Base-by-base conservation (phyloP, 371 early-diverging fungal genomes). In the Syncephalis fuscata region DNA sequence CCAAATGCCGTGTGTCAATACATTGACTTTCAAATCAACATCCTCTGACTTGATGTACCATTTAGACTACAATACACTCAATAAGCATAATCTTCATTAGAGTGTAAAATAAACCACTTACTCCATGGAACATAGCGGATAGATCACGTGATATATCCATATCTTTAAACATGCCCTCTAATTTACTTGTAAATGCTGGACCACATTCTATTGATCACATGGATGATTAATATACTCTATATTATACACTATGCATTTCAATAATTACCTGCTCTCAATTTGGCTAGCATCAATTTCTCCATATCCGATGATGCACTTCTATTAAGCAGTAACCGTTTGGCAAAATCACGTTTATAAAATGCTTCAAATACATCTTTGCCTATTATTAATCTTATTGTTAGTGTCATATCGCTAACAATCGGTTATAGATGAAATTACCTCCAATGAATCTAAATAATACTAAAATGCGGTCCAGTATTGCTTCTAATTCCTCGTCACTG, bases 161-260 rank as follows among this genome's bases (percentile, higher is more conserved):
- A 58, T 94, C 95, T 48, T 75, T 82, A 59, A 93, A 85, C 95
- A 92, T 96, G 14, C 78, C 85, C 52, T 95, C 94, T 22, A 93
- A 62, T 23, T 85, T 79, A 49, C 79, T 82, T 9, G 94, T 93
- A 57, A 83, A 92, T 21, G 75, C 86, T 8, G 78, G 65, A 0
- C 94, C 94, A 56, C 92, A 88, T 63, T 94, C 93, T 70, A 60
- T 41, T 40, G 14, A 16, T 16, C 23, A 45, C 42, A 39, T 21
- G 46, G 44, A 9, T 10, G 15, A 21, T 11, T 25, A 19, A 37
- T 2, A 20, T 4, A 14, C 24, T 20, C 23, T 24, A 37, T 23
- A n/a, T n/a, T 19, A 19, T 48, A 48, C 21, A 14, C 1, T 7
- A 11, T 32, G 32, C 32, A 11, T 32, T 32, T n/a, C 2, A 26